A percentile compares a stretch with the other conserved stretches of the same genome.
Evolutionary conservation across 192 early-diverging fungal species (phyloP).

Genomic region (Obelidium mucronatum): DNA sequence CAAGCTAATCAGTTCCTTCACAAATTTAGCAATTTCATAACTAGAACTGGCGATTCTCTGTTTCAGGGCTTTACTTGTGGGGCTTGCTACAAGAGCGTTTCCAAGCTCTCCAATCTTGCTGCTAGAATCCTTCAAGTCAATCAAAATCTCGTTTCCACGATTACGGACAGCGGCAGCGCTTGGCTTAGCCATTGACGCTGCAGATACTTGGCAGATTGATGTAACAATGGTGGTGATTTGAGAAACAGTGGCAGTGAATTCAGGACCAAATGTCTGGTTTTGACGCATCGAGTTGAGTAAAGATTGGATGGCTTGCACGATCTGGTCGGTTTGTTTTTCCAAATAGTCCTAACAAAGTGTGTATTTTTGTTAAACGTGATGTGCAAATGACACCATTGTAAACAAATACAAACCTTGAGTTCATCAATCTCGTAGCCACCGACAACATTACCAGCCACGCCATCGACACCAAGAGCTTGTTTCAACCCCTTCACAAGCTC

Average conservation of each 20-base stretch:
- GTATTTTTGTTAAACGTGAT: too few relatives aligned
- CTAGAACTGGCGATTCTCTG: conserved; percentile 81
- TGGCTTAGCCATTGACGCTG: conserved; percentile 53
- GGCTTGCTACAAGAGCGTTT: conserved; percentile 52
- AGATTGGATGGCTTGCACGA: conserved; percentile 81
- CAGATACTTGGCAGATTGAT: conserved; percentile 60
- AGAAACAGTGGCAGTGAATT: conserved; percentile 62
- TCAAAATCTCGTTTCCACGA: conserved; percentile 66
- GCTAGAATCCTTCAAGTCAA: conserved; percentile 60
- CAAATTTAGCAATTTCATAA: conserved; percentile 91
- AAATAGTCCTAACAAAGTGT: conserved; percentile 65
- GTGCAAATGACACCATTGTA: not conserved
- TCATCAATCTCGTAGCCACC: conserved; percentile 46
- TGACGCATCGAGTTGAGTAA: conserved; percentile 71
- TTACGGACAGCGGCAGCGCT: conserved; percentile 42
- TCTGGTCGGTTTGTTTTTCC: conserved; percentile 74
- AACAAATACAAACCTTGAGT: conserved; percentile 47
- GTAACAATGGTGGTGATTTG: conserved; percentile 68
- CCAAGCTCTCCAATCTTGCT: conserved; percentile 67
- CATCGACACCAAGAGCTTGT: conserved; percentile 32
- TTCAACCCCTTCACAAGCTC: conserved; percentile 73
- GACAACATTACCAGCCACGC: conserved; percentile 35
- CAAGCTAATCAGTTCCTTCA: conserved; percentile 82
- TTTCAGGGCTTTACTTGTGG: conserved; percentile 71
- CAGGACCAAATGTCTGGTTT: conserved; percentile 50